phyloP scores from a whole-genome alignment of 176 grass and related monocot genomes.

The Eragrostis curvula region DNA sequence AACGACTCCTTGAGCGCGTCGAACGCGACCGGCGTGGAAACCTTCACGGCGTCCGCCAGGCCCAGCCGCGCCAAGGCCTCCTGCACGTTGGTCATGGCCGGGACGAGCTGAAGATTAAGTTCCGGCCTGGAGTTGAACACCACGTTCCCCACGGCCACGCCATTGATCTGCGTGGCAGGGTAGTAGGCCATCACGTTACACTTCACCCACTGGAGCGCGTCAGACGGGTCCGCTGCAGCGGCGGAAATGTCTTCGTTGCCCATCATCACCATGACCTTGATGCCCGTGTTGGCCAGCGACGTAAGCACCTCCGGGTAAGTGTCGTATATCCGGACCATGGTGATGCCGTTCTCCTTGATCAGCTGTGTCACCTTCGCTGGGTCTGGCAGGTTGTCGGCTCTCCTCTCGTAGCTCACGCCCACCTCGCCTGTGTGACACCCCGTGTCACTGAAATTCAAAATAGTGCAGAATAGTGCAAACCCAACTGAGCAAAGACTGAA shows the following conservation, averaged over 20 bases:
- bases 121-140: constrained; percentile 43
- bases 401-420: too few species aligned
- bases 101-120: neutral
- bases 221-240: constrained; percentile 23
- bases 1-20: constrained; percentile 35
- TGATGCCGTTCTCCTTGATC: constrained; percentile 46
- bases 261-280: constrained; percentile 52
- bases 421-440: too few species aligned
- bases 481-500: too few species aligned
- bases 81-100: constrained; percentile 51
- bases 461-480: too few species aligned
- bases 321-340: constrained; percentile 57
- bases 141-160: constrained; percentile 61
- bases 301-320: constrained; percentile 33
- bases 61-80: constrained; percentile 36
- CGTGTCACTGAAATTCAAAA: too few species aligned
- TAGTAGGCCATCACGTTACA: constrained; percentile 42
- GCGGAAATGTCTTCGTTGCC: constrained; percentile 45
- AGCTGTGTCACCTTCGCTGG: constrained; percentile 49
- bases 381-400: constrained; percentile 40
- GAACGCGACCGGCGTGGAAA: constrained; percentile 60
- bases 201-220: constrained; percentile 50
- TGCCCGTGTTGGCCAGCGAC: constrained; percentile 48
- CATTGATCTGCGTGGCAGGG: constrained; percentile 43
- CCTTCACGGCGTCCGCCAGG: constrained; percentile 60